phyloP scores from a whole-genome alignment of 2,329 filamentous ascomycete species.

The Paraphaeosphaeria sporulosa region DNA sequence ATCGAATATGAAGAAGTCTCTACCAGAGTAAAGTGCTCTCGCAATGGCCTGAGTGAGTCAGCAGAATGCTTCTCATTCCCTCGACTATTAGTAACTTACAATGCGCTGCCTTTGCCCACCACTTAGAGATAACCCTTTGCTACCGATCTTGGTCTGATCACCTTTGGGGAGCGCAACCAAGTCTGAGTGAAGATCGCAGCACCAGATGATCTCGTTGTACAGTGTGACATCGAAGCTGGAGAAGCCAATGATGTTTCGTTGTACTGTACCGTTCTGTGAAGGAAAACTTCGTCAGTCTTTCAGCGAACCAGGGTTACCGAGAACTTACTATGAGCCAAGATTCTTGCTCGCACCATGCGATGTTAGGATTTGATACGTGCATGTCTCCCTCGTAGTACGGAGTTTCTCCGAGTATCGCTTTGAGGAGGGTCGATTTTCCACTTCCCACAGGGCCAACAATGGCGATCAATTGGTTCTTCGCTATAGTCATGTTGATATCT shows the following conservation, averaged over 20 bases:
- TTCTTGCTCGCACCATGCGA: slow-evolving; percentile 35
- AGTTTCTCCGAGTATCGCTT: slow-evolving; percentile 22
- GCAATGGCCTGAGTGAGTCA: slow-evolving; percentile 38
- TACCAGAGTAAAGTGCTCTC: slow-evolving; percentile 56
- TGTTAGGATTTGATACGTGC: background rate
- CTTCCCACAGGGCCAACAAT: slow-evolving; percentile 16
- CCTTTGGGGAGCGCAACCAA: slow-evolving; percentile 18
- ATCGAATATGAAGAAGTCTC: slow-evolving; percentile 55
- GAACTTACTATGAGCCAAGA: slow-evolving; percentile 27
- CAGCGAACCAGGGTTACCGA: background rate
- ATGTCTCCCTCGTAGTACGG: background rate
- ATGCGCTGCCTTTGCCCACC: slow-evolving; percentile 60
- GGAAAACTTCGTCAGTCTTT: background rate
- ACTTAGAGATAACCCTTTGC: slow-evolving; percentile 56
- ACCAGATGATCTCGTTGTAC: slow-evolving; percentile 32
- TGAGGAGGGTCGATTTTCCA: slow-evolving; percentile 47
- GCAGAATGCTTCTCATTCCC: too few species aligned
- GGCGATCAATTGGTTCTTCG: background rate
- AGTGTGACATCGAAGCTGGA: slow-evolving; percentile 29
- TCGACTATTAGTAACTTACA: background rate
- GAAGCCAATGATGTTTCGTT: slow-evolving; percentile 23
- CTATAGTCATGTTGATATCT: slow-evolving; percentile 7
- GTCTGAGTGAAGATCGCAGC: slow-evolving; percentile 26
- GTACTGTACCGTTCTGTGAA: slow-evolving; percentile 28
- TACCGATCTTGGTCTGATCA: slow-evolving; percentile 54